These are phyloP conservation scores for Magnaporthiopsis incrustans DNA, from an alignment of 2,329 filamentous ascomycete genomes.

Conservation along the genomic window DNA sequence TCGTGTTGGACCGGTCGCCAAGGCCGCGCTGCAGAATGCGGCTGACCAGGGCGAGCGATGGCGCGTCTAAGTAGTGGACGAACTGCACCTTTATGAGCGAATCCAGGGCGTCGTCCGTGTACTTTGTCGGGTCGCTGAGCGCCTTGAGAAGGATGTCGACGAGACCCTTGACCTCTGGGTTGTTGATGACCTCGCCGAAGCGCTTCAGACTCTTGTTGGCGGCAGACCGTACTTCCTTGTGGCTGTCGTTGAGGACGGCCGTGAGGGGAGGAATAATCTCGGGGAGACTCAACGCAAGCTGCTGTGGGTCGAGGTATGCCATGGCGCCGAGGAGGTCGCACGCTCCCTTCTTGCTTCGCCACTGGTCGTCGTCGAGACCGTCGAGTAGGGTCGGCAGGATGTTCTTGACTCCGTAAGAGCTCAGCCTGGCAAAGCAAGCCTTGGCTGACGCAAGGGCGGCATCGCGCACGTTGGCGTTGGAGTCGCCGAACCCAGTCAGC, in stretches of 20 bases:
- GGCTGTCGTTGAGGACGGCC: conserved; percentile 88
- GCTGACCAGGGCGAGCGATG: conserved; percentile 87
- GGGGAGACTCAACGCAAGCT: conserved; percentile 83
- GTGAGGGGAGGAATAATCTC: conserved; percentile 96
- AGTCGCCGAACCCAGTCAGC: conserved; percentile 81
- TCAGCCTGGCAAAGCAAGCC: conserved; percentile 85
- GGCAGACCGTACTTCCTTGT: conserved; percentile 89
- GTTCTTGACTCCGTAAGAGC: conserved; percentile 91
- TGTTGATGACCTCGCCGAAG: conserved; percentile 96
- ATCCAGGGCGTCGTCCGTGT: conserved; percentile 91
- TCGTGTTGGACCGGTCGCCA: conserved; percentile 84
- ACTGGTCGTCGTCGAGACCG: conserved; percentile 89
- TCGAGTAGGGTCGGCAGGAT: conserved; percentile 86
- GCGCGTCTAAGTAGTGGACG: conserved; percentile 95
- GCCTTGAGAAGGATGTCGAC: conserved; percentile 91
- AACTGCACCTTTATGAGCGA: conserved; percentile 97
- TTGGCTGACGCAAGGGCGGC: conserved; percentile 90
- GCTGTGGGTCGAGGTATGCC: conserved; percentile 95
- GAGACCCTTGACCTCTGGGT: conserved; percentile 90
- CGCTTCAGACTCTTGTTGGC: conserved; percentile 95
- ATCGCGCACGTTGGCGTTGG: conserved; percentile 81
- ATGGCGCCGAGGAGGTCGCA: conserved; percentile 95
- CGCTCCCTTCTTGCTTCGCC: conserved; percentile 97
- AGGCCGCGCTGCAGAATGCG: conserved; percentile 92
- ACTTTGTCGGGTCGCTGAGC: conserved; percentile 92